Percentiles rank a stretch among this genome's conserved stretches.
phyloP scores from a whole-genome alignment of 116 monocot genomes.

The Iris pallida region DNA sequence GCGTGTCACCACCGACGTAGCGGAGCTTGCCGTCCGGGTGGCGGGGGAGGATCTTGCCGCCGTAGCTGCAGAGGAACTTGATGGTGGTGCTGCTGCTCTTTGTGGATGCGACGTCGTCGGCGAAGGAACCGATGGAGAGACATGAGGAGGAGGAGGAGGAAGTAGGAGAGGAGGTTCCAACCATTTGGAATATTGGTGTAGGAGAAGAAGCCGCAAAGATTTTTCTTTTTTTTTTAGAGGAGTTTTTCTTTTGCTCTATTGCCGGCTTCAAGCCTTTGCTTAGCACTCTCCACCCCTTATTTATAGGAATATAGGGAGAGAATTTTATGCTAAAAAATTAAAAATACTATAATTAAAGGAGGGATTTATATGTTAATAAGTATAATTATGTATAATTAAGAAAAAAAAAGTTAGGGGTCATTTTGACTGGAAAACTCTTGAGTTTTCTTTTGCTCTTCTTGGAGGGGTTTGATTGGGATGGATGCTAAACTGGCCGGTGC shows the following conservation, averaged over 20 bases:
- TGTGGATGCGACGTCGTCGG: conserved; percentile 10
- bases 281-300: neutral
- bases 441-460: too few species aligned
- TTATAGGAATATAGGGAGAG: too few species aligned
- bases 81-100: conserved; percentile 11
- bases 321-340: too few species aligned
- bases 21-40: conserved; percentile 61
- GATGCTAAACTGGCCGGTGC: too few species aligned
- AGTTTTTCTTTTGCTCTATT: neutral
- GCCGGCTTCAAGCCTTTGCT: neutral
- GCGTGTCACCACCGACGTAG: conserved; percentile 63
- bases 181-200: neutral
- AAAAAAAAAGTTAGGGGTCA: too few species aligned
- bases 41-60: conserved; percentile 64
- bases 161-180: too few species aligned
- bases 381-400: too few species aligned
- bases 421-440: too few species aligned
- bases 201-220: neutral
- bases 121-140: conserved; percentile 27
- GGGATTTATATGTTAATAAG: too few species aligned
- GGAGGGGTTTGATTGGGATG: too few species aligned
- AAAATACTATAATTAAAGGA: too few species aligned
- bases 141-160: conserved; percentile 20
- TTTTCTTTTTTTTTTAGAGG: too few species aligned
- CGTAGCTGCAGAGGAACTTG: conserved; percentile 77